These are phyloP conservation scores for Cryptococcus floricola DNA, from an alignment of 1,284 basidiomycete genomes.

Conservation along the genomic window DNA sequence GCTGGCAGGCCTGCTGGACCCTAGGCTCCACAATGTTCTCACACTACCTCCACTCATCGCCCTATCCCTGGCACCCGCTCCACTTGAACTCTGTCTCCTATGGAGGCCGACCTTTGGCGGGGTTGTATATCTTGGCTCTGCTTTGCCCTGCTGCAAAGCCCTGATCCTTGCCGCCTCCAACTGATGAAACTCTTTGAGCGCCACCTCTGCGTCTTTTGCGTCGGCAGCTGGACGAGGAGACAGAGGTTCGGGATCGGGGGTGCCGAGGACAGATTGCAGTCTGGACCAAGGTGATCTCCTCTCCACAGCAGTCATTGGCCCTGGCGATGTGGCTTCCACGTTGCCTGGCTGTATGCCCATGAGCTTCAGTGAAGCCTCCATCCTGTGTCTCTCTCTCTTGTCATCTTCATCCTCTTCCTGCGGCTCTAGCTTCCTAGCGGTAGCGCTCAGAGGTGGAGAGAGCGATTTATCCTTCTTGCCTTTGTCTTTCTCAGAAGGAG, in stretches of 20 bases:
- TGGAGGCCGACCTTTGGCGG: slow-evolving; percentile 16
- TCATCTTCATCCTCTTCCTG: slow-evolving; percentile 86
- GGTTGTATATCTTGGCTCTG: slow-evolving; percentile 25
- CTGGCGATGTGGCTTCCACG: not conserved
- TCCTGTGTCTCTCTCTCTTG: slow-evolving; percentile 70
- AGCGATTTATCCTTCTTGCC: not conserved
- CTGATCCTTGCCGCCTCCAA: slow-evolving; percentile 29
- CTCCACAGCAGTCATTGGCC: not conserved
- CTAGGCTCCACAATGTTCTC: slow-evolving; percentile 27
- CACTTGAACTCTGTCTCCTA: slow-evolving; percentile 3
- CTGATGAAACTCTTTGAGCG: slow-evolving; percentile 33
- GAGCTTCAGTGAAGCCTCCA: slow-evolving; percentile 82
- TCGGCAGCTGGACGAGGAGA: not conserved
- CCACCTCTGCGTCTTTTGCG: slow-evolving; percentile 11
- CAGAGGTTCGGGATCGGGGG: not conserved
- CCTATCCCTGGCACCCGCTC: slow-evolving; percentile 2
- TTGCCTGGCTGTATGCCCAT: slow-evolving; percentile 65
- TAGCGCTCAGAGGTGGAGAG: not conserved
- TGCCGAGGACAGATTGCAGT: slow-evolving; percentile 5
- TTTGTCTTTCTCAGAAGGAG: slow-evolving; percentile 2
- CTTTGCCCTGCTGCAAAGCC: slow-evolving; percentile 27
- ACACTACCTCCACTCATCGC: slow-evolving; percentile 23
- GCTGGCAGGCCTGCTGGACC: slow-evolving; percentile 20
- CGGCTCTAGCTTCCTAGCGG: slow-evolving; percentile 50
- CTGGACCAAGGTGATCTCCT: slow-evolving; percentile 8